A percentile compares a stretch with the other conserved stretches of the same genome.
Conservation (phyloP, 1,284 basidiomycete genomes). For the Ganoderma sinense region DNA sequence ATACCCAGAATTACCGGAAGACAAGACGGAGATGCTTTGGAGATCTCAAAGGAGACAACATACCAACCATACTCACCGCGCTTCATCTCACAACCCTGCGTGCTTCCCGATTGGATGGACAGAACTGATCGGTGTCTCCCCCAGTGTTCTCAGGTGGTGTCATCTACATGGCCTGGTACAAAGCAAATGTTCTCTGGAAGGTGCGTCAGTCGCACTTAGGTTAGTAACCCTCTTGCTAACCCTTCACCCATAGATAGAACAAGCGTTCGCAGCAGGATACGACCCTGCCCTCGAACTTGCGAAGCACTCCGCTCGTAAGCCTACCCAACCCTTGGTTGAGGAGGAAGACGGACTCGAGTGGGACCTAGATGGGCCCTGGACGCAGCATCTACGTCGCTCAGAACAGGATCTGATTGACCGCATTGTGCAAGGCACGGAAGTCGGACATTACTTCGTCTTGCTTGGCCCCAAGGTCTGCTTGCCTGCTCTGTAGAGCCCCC, state of each 20-base stretch:
- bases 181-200: constrained; percentile 80
- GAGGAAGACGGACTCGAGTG: constrained; percentile 47
- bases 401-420: constrained; percentile 82
- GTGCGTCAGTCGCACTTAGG: constrained; percentile 43
- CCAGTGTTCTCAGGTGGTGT: constrained; percentile 77
- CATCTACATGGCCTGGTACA: constrained; percentile 81
- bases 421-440: constrained; percentile 77
- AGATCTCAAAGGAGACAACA: background rate
- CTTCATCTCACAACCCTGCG: background rate
- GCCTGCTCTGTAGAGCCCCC: too few species aligned
- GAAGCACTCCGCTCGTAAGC: constrained; percentile 47
- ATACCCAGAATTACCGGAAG: background rate
- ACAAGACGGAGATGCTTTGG: background rate
- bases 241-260: constrained; percentile 57
- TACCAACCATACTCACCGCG: background rate
- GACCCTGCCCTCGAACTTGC: constrained; percentile 84
- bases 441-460: constrained; percentile 79
- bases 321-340: constrained; percentile 9
- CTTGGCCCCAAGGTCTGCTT: constrained; percentile 76
- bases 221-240: background rate
- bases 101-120: background rate
- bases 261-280: constrained; percentile 70
- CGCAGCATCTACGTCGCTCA: constrained; percentile 68
- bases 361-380: constrained; percentile 52
- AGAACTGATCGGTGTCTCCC: background rate